Conservation (phyloP, 1,139 yeast genomes). For the Geotrichum citri-aurantii region DNA sequence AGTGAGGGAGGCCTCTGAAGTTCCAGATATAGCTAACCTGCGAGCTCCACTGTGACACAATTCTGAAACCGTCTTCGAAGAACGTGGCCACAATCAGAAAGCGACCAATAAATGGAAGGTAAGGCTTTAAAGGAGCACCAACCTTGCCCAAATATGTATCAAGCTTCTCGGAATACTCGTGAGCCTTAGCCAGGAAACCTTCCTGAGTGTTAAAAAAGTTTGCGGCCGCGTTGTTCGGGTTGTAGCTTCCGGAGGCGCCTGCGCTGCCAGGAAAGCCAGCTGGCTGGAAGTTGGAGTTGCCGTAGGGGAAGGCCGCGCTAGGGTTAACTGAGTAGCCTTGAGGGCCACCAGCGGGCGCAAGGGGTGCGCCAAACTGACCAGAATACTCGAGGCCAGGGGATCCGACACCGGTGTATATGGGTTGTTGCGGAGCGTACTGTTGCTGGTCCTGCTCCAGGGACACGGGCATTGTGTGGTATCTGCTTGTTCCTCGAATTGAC, state of each 20-base stretch:
- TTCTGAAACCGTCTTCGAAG: conserved; percentile 82
- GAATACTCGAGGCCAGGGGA: neutral
- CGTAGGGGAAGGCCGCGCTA: conserved; percentile 5
- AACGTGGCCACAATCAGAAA: conserved; percentile 91
- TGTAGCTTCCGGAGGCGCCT: neutral
- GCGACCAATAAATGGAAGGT: conserved; percentile 75
- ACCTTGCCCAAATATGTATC: conserved; percentile 35
- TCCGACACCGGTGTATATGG: neutral
- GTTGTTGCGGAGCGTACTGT: neutral
- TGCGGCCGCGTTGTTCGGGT: neutral
- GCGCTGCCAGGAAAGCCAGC: neutral
- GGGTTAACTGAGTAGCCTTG: conserved; percentile 8
- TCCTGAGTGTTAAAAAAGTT: conserved; percentile 4
- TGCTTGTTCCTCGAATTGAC: conserved; percentile 13
- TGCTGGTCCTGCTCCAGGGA: neutral
- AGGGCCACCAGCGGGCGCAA: neutral
- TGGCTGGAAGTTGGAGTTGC: conserved; percentile 2
- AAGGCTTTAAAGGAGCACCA: conserved; percentile 40
- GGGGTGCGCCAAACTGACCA: neutral
- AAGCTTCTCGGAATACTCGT: conserved; percentile 28
- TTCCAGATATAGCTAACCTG: conserved; percentile 81
- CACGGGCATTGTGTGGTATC: conserved; percentile 8
- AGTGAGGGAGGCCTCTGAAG: conserved; percentile 73
- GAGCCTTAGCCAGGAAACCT: conserved; percentile 15
- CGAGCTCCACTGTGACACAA: conserved; percentile 82